Evolutionary conservation across 176 grass and related monocot species (phyloP).

Genomic region (bread wheat (Triticum aestivum)): DNA sequence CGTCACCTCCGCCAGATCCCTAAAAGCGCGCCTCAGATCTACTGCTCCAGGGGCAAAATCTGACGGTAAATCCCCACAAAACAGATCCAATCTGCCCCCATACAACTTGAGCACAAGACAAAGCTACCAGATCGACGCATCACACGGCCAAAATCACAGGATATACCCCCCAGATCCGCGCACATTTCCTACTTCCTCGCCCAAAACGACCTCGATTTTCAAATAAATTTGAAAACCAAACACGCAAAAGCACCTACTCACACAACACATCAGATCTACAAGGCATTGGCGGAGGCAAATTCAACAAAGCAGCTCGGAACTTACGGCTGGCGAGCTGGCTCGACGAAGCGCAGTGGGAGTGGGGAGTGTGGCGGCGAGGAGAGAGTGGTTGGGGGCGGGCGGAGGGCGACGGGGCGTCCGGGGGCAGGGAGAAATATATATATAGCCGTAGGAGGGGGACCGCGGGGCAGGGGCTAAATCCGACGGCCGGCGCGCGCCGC

Average conservation of each 20-base stretch:
- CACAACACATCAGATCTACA: not conserved
- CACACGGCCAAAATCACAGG: not conserved
- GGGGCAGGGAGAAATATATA: not conserved
- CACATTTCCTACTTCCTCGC: not conserved
- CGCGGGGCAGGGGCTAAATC: not conserved
- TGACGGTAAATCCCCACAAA: not conserved
- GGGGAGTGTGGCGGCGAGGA: constrained; percentile 9
- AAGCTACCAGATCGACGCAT: not conserved
- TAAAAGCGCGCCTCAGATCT: not conserved
- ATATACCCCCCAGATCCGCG: not conserved
- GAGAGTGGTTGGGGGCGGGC: not conserved
- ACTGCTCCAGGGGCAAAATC: not conserved
- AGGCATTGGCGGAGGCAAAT: not conserved
- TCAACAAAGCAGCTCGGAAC: not conserved
- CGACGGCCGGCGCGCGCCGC: not conserved
- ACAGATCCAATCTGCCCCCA: not conserved
- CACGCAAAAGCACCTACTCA: not conserved
- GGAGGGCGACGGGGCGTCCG: not conserved
- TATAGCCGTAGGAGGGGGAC: constrained; percentile 16
- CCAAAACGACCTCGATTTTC: not conserved
- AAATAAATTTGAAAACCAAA: not conserved
- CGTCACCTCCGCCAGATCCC: not conserved
- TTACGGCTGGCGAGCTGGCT: not conserved
- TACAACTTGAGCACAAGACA: not conserved
- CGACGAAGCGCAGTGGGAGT: not conserved